Conservation (phyloP, 805 yeast genomes). For the Candida awuae region DNA sequence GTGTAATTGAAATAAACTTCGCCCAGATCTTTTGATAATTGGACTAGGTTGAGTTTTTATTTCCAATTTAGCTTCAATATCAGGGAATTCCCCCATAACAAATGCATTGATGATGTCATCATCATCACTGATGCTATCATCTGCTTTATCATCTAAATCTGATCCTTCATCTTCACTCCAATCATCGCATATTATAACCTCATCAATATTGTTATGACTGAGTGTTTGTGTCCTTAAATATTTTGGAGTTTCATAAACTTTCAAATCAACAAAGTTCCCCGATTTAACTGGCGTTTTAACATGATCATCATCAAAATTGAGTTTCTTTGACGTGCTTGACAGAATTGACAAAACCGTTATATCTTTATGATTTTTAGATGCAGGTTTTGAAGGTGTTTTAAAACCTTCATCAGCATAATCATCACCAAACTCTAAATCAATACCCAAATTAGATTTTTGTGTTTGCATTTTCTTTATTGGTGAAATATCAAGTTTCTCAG, state of each 20-base stretch:
- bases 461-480: not conserved
- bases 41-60: conserved; percentile 11
- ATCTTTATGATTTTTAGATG: not conserved
- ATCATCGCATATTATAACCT: conserved; percentile 3
- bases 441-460: too few species aligned
- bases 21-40: conserved; percentile 6
- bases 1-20: conserved; percentile 10
- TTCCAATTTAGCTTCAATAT: not conserved
- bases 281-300: conserved; percentile 14
- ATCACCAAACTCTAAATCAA: not conserved
- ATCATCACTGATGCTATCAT: not conserved
- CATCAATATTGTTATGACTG: conserved; percentile 7
- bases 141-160: not conserved
- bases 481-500: conserved; percentile 8
- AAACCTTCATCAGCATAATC: conserved; percentile 13
- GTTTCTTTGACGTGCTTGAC: conserved; percentile 1
- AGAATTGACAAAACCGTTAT: not conserved
- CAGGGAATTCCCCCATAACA: not conserved
- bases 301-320: not conserved
- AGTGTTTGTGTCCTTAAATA: conserved; percentile 15
- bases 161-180: conserved; percentile 8
- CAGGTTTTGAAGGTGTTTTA: conserved; percentile 25
- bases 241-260: conserved; percentile 18
- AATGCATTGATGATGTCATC: not conserved
- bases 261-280: not conserved